phyloP scores from a whole-genome alignment of 2,329 filamentous ascomycete genomes.

The Diaporthe sp. region DNA sequence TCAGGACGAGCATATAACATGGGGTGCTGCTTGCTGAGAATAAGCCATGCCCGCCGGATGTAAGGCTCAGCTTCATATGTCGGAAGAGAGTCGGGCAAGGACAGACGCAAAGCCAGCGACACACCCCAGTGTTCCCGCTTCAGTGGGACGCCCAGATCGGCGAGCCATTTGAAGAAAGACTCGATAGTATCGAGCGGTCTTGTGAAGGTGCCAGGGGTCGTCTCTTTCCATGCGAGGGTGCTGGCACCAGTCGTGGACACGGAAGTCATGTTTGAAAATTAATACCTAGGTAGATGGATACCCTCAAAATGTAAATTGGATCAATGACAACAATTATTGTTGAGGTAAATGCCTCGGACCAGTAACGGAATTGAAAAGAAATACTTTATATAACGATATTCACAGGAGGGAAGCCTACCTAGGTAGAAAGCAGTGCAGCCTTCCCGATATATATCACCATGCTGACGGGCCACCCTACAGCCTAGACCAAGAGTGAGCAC shows the following conservation, averaged over 20 bases:
- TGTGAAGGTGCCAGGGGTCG: conserved; percentile 3
- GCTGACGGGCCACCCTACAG: neutral
- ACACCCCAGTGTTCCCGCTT: conserved; percentile 22
- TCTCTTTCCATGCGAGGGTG: conserved; percentile 5
- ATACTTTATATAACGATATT: neutral
- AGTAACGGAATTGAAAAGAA: neutral
- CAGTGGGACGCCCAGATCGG: conserved; percentile 1
- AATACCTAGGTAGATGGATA: neutral
- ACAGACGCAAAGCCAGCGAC: neutral
- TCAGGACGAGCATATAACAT: too few relatives aligned
- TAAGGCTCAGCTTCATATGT: too few relatives aligned
- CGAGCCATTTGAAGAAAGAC: conserved; percentile 29
- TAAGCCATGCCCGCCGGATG: too few relatives aligned
- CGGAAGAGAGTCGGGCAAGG: neutral
- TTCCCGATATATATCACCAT: neutral
- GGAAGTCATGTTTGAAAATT: neutral
- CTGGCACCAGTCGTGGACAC: neutral
- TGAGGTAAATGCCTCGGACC: neutral
- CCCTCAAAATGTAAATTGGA: neutral
- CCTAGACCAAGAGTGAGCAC: neutral
- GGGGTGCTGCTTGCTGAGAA: too few relatives aligned
- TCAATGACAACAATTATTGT: neutral
- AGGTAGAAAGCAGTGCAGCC: neutral
- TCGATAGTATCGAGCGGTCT: conserved; percentile 20
- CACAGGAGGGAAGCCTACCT: neutral